phyloP scores from a whole-genome alignment of 768 basidiomycete species.

The Agaricus subrufescens region DNA sequence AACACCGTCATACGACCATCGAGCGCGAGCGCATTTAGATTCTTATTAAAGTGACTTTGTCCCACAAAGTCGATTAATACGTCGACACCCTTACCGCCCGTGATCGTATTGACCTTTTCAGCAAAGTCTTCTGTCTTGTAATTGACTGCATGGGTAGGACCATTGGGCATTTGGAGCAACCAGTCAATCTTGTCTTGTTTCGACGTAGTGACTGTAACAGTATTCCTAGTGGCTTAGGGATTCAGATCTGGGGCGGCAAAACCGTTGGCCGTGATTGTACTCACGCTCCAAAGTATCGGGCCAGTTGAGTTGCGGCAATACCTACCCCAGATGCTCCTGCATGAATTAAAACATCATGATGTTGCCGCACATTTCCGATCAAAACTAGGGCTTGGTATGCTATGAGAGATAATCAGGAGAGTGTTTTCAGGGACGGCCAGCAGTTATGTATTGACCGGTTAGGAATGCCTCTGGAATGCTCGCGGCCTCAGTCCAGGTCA shows the following conservation, averaged over 20 bases:
- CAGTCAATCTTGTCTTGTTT: slow-evolving; percentile 77
- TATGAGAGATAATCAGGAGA: slow-evolving; percentile 14
- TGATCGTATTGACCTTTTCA: slow-evolving; percentile 62
- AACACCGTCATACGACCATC: slow-evolving; percentile 77
- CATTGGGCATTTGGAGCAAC: slow-evolving; percentile 60
- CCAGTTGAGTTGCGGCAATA: slow-evolving; percentile 82
- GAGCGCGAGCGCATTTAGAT: slow-evolving; percentile 61
- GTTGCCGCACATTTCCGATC: slow-evolving; percentile 61
- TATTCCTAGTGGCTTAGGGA: slow-evolving; percentile 33
- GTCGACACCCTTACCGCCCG: slow-evolving; percentile 69
- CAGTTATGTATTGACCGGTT: slow-evolving; percentile 50
- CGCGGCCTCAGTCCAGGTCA: slow-evolving; percentile 84
- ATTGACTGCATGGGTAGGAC: slow-evolving; percentile 74
- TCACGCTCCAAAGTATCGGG: slow-evolving; percentile 69
- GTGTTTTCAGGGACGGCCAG: not conserved
- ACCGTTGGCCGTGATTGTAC: slow-evolving; percentile 23
- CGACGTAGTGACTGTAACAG: slow-evolving; percentile 84
- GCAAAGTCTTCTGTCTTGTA: slow-evolving; percentile 85
- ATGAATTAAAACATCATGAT: slow-evolving; percentile 80
- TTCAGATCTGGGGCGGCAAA: slow-evolving; percentile 1
- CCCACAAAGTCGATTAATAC: slow-evolving; percentile 86
- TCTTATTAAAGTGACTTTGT: slow-evolving; percentile 66
- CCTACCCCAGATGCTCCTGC: slow-evolving; percentile 92
- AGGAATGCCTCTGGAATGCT: slow-evolving; percentile 86
- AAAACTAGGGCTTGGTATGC: slow-evolving; percentile 51